Percentiles rank a stretch among this genome's conserved stretches.
phyloP scores from a whole-genome alignment of 305 asterid species.

The Plantago lanceolata region DNA sequence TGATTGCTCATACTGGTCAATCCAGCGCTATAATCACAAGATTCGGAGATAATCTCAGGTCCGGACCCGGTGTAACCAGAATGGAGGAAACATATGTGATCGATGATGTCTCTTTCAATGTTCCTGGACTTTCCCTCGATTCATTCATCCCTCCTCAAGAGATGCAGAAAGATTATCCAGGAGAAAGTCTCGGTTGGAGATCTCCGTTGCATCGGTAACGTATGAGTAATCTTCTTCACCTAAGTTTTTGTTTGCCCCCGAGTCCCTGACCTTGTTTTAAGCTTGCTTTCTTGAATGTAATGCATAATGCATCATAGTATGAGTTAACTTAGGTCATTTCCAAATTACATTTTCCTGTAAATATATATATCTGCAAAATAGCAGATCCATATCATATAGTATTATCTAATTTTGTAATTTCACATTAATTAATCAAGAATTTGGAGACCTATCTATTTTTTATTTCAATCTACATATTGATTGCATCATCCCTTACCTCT shows the following conservation, averaged over 20 bases:
- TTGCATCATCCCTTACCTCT: background rate
- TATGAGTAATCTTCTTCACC: background rate
- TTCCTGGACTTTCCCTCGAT: constrained; percentile 65
- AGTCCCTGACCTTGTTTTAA: background rate
- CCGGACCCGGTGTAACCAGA: constrained; percentile 58
- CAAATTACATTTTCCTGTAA: background rate
- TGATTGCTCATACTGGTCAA: constrained; percentile 70
- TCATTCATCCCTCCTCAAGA: constrained; percentile 76
- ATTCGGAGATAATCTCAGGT: constrained; percentile 60
- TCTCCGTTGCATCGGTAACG: constrained; percentile 37
- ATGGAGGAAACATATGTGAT: constrained; percentile 76
- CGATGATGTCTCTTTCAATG: constrained; percentile 70
- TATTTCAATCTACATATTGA: background rate
- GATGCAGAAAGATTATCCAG: constrained; percentile 39
- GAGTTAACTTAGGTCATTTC: background rate
- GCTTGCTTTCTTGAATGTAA: constrained; percentile 6
- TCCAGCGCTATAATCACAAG: constrained; percentile 59
- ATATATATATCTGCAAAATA: constrained; percentile 9
- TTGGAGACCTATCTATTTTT: background rate
- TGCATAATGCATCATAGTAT: constrained; percentile 1
- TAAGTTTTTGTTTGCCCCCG: background rate
- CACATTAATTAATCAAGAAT: background rate
- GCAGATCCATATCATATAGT: background rate
- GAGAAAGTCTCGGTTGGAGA: constrained; percentile 46
- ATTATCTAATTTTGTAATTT: constrained; percentile 11